Conservation (phyloP, 1,284 basidiomycete genomes). For the Ganoderma sp. region DNA sequence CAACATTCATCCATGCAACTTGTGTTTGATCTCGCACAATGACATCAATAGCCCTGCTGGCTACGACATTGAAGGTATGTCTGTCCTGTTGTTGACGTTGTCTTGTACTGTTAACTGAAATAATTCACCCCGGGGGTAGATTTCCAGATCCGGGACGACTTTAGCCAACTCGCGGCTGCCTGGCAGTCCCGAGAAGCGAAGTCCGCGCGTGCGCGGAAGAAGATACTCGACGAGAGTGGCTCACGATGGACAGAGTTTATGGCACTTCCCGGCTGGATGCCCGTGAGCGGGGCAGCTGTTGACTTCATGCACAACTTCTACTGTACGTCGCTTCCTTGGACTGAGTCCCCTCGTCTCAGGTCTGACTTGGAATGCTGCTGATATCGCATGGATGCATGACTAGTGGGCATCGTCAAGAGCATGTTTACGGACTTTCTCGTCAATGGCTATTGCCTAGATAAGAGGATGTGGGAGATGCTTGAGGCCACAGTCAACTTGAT, state of each 20-base stretch:
- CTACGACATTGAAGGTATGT: constrained; percentile 15
- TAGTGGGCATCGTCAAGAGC: constrained; percentile 11
- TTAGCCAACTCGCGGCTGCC: neutral
- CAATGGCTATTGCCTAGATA: constrained; percentile 8
- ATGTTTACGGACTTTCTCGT: constrained; percentile 7
- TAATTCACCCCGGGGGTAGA: neutral
- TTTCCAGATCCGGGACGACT: constrained; percentile 14
- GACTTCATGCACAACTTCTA: constrained; percentile 26
- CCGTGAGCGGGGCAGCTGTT: constrained; percentile 21
- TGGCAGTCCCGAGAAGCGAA: constrained; percentile 7
- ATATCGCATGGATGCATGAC: neutral
- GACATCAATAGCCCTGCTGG: constrained; percentile 14
- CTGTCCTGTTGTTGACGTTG: neutral
- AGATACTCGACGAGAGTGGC: constrained; percentile 28
- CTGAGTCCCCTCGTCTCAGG: too few species aligned
- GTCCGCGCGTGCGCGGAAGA: constrained; percentile 3
- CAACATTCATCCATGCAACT: constrained; percentile 10
- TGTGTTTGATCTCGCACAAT: constrained; percentile 7
- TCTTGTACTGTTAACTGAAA: neutral
- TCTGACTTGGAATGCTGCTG: too few species aligned
- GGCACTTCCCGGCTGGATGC: constrained; percentile 25
- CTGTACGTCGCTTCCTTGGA: neutral
- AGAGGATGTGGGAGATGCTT: constrained; percentile 4
- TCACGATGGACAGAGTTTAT: constrained; percentile 16
- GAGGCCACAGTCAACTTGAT: constrained; percentile 37